Evolutionary conservation across 306 rosid species (phyloP), one percentile per base, ranked within the genome.

Genomic region (Dryas octopetala): DNA sequence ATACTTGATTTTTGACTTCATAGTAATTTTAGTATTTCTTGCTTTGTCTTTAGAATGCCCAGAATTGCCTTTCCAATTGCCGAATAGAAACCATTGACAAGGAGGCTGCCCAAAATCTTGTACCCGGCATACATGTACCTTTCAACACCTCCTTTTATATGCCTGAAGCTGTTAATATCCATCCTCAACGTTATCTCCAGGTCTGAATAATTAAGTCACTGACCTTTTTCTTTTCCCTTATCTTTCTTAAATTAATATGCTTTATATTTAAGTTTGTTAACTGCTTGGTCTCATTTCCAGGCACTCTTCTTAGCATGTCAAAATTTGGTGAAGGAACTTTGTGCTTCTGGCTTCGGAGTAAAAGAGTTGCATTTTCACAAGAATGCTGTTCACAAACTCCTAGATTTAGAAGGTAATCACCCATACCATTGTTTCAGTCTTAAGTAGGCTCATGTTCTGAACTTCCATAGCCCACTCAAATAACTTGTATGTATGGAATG

Each of bases 131-230:
- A 62, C 26, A 70, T 47, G 45, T 87, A 68, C 98, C 97, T 62
- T 68, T 79, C 16, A 60, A 80, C 77, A 74, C 88, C 50, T 93
- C 89, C 66, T 94, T 94, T 80, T 90, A 86, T 80, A 91, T 94
- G 98, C 97, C 98, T 49, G 81, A 88, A 79, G 98, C 97, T 74
- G 80, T 91, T 67, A 94, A 86, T 83, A 80, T 94, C 73, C 59
- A 88, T 79, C 85, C 95, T 71, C 83, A 77, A 76, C 82, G 86
- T 59, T 94, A 91, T 83, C 93, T 94, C 60, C 85, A 94, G 93
- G 98, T 94, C 49, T 79, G 73, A 62, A 79, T 46, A 53, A 66
- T 74, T 62, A 7, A 32, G 41, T 44, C 12, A 9, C 50, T 13
- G 73, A 1, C 48, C 68, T 45, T 44, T 67, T 51, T 47, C 46